Percentiles rank a stretch among this genome's conserved stretches.
phyloP scores from a whole-genome alignment of 2,329 filamentous ascomycete species.

The Coniochaeta sp. region DNA sequence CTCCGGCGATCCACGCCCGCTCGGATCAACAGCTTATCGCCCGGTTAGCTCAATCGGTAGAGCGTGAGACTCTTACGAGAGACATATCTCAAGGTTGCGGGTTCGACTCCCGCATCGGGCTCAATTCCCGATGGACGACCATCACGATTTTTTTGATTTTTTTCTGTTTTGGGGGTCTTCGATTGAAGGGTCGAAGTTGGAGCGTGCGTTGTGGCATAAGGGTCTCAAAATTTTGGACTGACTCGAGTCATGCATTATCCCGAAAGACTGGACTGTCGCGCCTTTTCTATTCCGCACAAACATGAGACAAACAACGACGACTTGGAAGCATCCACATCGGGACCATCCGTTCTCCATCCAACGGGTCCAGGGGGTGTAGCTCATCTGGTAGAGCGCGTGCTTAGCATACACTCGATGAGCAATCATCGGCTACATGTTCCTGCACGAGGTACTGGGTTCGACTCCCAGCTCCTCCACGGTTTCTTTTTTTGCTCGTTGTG shows the following conservation, averaged over 20 bases:
- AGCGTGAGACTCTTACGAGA: conserved; percentile 70
- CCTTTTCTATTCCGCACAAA: too few relatives aligned
- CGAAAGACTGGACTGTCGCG: too few relatives aligned
- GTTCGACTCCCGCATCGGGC: conserved; percentile 34
- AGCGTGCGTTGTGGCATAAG: too few relatives aligned
- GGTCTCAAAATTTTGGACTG: too few relatives aligned
- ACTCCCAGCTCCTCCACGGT: not conserved
- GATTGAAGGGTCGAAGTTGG: too few relatives aligned
- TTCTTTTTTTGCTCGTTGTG: not conserved
- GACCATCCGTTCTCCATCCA: not conserved
- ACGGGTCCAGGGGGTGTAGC: not conserved
- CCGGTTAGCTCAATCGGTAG: conserved; percentile 65
- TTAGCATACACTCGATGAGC: not conserved
- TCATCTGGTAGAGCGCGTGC: not conserved
- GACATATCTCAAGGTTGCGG: conserved; percentile 6
- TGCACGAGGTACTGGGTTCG: not conserved
- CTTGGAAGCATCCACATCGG: not conserved
- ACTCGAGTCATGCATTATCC: too few relatives aligned
- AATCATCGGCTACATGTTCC: not conserved
- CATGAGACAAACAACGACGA: too few relatives aligned
- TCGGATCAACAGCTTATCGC: conserved; percentile 17
- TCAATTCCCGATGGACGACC: conserved; percentile 24
- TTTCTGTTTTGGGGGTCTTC: not conserved
- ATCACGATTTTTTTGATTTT: not conserved
- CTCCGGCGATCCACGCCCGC: not conserved